Evolutionary conservation across 73 alveolate species (phyloP), one percentile per base, ranked within the genome.

Genomic region (Loxodes magnus): DNA sequence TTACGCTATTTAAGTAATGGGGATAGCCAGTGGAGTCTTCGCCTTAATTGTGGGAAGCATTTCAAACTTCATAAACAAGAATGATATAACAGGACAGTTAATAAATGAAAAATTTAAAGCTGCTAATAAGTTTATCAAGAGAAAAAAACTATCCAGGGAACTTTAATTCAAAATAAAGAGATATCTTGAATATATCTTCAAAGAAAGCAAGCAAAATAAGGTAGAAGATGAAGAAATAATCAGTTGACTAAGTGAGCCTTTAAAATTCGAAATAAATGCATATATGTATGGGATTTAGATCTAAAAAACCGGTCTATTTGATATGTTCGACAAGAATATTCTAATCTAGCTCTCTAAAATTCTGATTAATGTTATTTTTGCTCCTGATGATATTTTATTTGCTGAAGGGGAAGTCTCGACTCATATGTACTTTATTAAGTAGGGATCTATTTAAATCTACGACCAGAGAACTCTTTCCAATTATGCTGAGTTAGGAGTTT

Each of bases 21-120:
- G 65, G 7, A 38, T 74, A 1, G 73, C 82, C n/a, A 52, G 88
- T 29, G 88, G 88, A 4, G 75, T 74, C 31, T 56, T 60, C 29
- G 88, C 88, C 16, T 74, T 67, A 35, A 54, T 59, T 4, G 66
- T 74, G 27, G 77, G 77, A 12, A 52, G 76, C 1, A 74, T 74
- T 26, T 75, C 49, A 10, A 55, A 75, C 15, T 62, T 74, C 20
- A 43, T 65, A 10, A 20, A 53, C 46, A 27, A 67, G 9, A 35
- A 64, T 44, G 67, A 74, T 30, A 35, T 61, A 12, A 35, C 58
- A 49, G 67, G 70, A 2, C 51, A 62, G 10, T 48, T 44, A 19
- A 51, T 54, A 22, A 67, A 51, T 33, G 77, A 68, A 49, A 50
- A 46, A 50, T 44, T 71, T 21, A 7, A 57, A 5, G 64, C 70